Evolutionary conservation across 192 early-diverging fungal species (phyloP), one percentile per base, ranked within the genome.

Genomic region (Backusella mclennaniae): DNA sequence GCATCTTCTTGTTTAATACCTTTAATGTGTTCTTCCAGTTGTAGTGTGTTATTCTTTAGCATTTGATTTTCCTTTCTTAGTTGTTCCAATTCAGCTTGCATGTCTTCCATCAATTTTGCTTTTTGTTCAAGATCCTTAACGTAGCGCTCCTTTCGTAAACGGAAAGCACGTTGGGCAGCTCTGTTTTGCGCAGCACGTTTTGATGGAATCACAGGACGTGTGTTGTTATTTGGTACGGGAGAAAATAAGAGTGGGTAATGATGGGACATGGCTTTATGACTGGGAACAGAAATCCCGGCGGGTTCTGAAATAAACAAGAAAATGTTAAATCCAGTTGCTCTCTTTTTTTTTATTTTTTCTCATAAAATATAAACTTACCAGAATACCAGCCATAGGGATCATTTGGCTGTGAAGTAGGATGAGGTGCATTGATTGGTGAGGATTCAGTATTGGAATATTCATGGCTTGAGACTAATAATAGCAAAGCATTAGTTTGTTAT

Each of bases 171-270:
- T 82, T 97, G 96, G 6, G 96, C 96, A 6, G 94, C 94, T 19
- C 96, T 88, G 80, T 97, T 97, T 81, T 97, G 96, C 11, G 91
- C 93, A 4, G 95, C 94, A 76, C 96, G 89, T 79, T 95, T 95
- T 35, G 87, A 85, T 12, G 88, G 79, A 39, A 79, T 79, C n/a
- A 71, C 70, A 33, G 68, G 35, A 38, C 68, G 19, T 14, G 3
- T 29, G 56, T 4, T 29, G 11, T 29, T 63, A 29, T 63, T 63
- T 23, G 56, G 35, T 11, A 19, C 38, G 36, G 68, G 68, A 14
- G 68, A 69, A 41, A 39, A 69, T 38, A 69, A 69, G 26, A 71
- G 70, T 49, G 70, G n/a, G 21, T 71, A 44, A 31, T 71, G 70
- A 8, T 71, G 39, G 21, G 39, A 19, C 29, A 71, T 46, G 29